phyloP scores from a whole-genome alignment of 2,329 filamentous ascomycete species.

The Geosmithia putterillii region DNA sequence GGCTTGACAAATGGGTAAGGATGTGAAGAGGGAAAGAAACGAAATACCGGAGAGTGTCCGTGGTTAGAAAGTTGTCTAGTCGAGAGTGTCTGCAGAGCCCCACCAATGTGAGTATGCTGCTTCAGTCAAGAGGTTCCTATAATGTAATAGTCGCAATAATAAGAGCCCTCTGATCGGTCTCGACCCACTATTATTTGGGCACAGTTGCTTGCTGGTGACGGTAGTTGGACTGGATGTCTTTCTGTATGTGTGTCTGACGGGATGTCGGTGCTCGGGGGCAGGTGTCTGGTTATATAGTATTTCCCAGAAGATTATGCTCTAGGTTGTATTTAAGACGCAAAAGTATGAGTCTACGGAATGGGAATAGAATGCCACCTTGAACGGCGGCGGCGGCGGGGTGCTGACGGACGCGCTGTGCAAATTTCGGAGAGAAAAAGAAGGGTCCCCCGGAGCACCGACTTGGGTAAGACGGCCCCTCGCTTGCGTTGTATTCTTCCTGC shows the following conservation, averaged over 20 bases:
- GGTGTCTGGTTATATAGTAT: no score
- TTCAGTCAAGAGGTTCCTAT: not conserved
- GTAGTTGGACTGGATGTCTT: no score
- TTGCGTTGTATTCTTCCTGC: not conserved
- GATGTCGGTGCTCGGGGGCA: no score
- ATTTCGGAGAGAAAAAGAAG: no score
- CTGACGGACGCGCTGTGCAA: not conserved
- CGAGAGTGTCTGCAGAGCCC: not conserved
- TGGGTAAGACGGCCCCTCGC: not conserved
- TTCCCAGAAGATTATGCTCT: no score
- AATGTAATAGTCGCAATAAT: not conserved
- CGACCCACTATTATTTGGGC: no score
- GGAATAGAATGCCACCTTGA: not conserved
- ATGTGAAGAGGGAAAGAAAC: not conserved
- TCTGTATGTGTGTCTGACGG: no score
- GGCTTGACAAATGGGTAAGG: not conserved
- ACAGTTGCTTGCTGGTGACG: no score
- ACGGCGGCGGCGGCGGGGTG: no score
- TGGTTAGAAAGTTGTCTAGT: not conserved
- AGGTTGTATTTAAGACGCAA: no score
- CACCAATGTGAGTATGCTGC: not conserved
- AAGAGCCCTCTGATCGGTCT: not conserved
- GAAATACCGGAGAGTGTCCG: not conserved
- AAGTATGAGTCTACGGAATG: not conserved
- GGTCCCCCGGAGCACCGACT: not conserved